Evolutionary conservation across 2,329 filamentous ascomycete genomes (phyloP).

Genomic region (Rachicladosporium sp.): DNA sequence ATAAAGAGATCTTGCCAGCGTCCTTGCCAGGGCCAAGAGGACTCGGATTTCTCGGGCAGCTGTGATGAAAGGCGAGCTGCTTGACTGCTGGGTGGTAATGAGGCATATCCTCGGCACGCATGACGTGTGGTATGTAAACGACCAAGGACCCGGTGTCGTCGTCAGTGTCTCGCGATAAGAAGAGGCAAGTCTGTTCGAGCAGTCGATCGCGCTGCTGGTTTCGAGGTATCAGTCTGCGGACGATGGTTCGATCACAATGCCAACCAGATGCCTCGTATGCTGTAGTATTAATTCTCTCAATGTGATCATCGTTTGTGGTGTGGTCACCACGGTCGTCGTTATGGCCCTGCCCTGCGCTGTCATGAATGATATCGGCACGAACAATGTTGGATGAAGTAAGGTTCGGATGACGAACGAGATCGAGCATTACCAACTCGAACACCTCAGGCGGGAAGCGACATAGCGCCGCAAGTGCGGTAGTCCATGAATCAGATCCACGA

Average conservation of each 20-base stretch:
- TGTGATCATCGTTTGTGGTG: not conserved
- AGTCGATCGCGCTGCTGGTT: slow-evolving; percentile 64
- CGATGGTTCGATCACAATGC: slow-evolving; percentile 48
- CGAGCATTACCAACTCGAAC: slow-evolving; percentile 58
- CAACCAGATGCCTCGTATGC: slow-evolving; percentile 18
- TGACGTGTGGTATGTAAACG: slow-evolving; percentile 65
- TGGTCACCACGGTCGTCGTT: no score
- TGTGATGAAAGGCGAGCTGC: slow-evolving; percentile 64
- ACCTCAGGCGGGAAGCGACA: slow-evolving; percentile 44
- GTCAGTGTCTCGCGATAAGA: slow-evolving; percentile 35
- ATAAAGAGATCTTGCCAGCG: slow-evolving; percentile 35
- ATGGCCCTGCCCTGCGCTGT: slow-evolving; percentile 23
- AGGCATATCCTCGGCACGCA: slow-evolving; percentile 51
- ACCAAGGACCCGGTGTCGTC: slow-evolving; percentile 43
- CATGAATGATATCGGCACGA: slow-evolving; percentile 60
- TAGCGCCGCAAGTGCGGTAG: no score
- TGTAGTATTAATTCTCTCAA: not conserved
- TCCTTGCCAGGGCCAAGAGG: slow-evolving; percentile 14
- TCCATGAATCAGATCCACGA: no score
- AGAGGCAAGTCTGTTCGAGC: slow-evolving; percentile 71
- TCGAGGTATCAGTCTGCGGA: slow-evolving; percentile 68
- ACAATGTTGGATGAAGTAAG: slow-evolving; percentile 67
- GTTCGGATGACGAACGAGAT: slow-evolving; percentile 68
- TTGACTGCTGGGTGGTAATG: slow-evolving; percentile 78
- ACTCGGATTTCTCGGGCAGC: slow-evolving; percentile 31